These are phyloP conservation scores for Erythrophleum ivorense DNA, from an alignment of 331 rosid genomes.

Conservation along the genomic window DNA sequence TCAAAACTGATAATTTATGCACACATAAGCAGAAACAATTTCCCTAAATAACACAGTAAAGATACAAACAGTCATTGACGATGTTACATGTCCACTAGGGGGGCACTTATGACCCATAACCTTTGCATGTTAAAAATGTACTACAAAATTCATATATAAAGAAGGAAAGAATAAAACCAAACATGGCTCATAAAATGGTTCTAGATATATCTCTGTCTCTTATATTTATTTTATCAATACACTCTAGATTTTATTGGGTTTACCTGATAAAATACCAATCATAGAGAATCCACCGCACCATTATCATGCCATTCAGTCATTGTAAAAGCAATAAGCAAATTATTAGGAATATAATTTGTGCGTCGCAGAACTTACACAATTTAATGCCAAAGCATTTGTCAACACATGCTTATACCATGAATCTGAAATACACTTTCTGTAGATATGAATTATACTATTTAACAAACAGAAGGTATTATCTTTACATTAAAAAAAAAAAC, in stretches of 20 bases:
- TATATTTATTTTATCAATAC: neutral
- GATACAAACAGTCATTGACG: neutral
- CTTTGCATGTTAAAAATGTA: neutral
- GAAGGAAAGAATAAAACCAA: neutral
- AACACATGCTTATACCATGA: neutral
- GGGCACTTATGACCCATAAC: neutral
- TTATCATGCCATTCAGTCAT: neutral
- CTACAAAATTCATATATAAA: neutral
- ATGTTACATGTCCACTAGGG: neutral
- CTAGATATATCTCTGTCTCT: neutral
- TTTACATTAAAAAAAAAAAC: conserved; percentile 20
- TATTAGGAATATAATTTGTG: neutral
- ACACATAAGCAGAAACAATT: conserved; percentile 6
- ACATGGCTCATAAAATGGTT: neutral
- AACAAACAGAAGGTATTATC: neutral
- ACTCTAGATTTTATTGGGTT: no score
- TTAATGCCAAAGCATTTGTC: neutral
- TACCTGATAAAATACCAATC: neutral
- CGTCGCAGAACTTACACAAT: neutral
- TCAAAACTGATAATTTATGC: conserved; percentile 14
- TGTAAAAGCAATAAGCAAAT: neutral
- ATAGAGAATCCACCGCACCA: neutral
- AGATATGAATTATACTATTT: neutral
- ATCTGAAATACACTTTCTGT: neutral
- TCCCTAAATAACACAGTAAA: neutral